These are phyloP conservation scores for Thymus quinquecostatus DNA, from an alignment of 257 asterid species.

Conservation along the genomic window DNA sequence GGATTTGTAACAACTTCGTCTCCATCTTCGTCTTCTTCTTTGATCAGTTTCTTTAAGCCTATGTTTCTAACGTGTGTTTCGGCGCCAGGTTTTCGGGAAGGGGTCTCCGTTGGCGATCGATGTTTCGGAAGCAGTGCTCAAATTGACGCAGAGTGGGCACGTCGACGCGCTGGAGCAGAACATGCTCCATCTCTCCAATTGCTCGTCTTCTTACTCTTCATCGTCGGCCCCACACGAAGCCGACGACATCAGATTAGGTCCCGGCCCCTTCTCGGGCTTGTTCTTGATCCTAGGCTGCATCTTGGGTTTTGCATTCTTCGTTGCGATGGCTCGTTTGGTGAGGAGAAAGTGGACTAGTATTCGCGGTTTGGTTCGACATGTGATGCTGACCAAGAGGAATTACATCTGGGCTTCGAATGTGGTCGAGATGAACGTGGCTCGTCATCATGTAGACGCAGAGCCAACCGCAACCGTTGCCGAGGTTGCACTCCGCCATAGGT, in stretches of 20 bases:
- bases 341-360: not conserved
- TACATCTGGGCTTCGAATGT: slow-evolving; percentile 24
- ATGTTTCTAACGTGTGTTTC: not conserved
- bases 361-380: not conserved
- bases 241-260: slow-evolving; percentile 37
- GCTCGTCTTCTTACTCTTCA: slow-evolving; percentile 36
- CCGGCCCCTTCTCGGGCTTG: slow-evolving; percentile 46
- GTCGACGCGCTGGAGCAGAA: slow-evolving; percentile 41
- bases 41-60: too few species aligned
- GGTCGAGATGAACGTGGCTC: not conserved
- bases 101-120: slow-evolving; percentile 54
- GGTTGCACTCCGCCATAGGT: not conserved
- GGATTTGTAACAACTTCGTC: slow-evolving; percentile 54
- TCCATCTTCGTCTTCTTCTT: too few species aligned
- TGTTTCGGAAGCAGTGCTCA: slow-evolving; percentile 60
- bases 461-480: not conserved
- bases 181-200: slow-evolving; percentile 41
- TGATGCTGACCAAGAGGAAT: not conserved
- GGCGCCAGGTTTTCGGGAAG: slow-evolving; percentile 55
- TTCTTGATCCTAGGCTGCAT: slow-evolving; percentile 41
- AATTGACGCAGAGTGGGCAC: slow-evolving; percentile 52
- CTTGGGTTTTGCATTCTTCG: slow-evolving; percentile 21
- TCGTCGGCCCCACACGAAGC: not conserved
- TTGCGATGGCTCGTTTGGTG: slow-evolving; percentile 9
- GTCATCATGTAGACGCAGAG: slow-evolving; percentile 2